Base-by-base conservation (phyloP, 495 filamentous ascomycete genomes). In the Xylaria longipes region DNA sequence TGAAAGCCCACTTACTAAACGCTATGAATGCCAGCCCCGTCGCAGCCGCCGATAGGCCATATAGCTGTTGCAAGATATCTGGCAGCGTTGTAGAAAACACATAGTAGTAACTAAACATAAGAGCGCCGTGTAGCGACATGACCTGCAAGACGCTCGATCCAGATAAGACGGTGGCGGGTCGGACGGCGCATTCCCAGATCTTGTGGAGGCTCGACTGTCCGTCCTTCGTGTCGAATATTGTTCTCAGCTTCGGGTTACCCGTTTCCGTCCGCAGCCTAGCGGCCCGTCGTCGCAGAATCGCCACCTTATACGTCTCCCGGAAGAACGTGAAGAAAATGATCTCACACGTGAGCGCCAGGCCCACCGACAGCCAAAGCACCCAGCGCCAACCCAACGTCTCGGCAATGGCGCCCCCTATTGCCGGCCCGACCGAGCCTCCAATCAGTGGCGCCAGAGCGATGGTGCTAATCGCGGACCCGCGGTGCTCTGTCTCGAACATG, bases 361-460 rank as follows among this genome's bases (percentile, higher is more conserved):
- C 83, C 58, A 84, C 81, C 35, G 83, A 84, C 71, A 86, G 84
- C 85, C 81, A 91, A 46, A 88, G 81, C 0, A 85, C 88, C 73
- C 77, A 86, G 68, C 84, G 85, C 89, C 86, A 93, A 45, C 86
- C 89, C 17, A 83, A 73, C 0, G 73, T 87, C 73, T 92, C 84
- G 43, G 92, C 87, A 15, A 92, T 82, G 5, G 86, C 82, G 17
- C 87, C 88, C 14, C 88, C 86, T 20, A 92, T 83, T 12, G 89
- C 87, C 6, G 92, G 84, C 0, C 90, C 90, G 20, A 90, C 69
- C 12, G 89, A 88, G 1, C 84, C 84, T 11, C 84, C 84, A 7
- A 84, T 65, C 15, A 87, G 72, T 14, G 85, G 85, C 20, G 85
- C 84, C 0, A 87, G 76, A 43, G 83, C 86, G 29, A 88, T 76